Conservation (phyloP, 345 rosid genomes). For the Alliaria petiolata region DNA sequence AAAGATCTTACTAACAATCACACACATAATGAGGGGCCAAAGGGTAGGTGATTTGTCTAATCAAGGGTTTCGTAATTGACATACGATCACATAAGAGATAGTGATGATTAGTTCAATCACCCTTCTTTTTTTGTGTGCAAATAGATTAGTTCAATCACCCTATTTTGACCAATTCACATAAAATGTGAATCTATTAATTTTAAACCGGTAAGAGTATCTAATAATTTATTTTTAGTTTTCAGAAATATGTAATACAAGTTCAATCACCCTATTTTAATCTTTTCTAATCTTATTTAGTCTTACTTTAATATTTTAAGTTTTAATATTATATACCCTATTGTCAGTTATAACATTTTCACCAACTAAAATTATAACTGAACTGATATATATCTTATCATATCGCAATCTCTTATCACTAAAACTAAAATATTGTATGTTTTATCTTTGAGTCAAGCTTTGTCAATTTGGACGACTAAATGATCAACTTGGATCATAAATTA, state of each 20-base stretch:
- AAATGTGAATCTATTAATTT: background rate
- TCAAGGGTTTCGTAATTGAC: background rate
- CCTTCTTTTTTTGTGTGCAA: too few species aligned
- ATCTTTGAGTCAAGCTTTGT: conserved; percentile 1
- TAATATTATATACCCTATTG: too few species aligned
- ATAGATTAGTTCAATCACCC: background rate
- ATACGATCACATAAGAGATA: background rate
- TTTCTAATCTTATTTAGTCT: too few species aligned
- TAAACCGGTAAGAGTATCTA: background rate
- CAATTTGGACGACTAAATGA: background rate
- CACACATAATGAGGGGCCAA: conserved; percentile 1
- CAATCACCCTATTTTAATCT: too few species aligned
- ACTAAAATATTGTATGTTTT: too few species aligned
- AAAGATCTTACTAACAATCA: background rate
- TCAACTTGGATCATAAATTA: conserved; percentile 6
- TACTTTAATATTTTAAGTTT: too few species aligned
- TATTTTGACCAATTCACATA: background rate
- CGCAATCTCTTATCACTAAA: too few species aligned
- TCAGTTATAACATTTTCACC: too few species aligned
- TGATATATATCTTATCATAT: too few species aligned
- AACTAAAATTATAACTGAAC: too few species aligned
- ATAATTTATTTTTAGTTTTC: too few species aligned
- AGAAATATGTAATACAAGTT: too few species aligned
- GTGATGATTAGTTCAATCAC: background rate
- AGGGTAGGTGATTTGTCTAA: conserved; percentile 18